Evolutionary conservation across 768 basidiomycete species (phyloP).

Genomic region (Calvatia gigantea): DNA sequence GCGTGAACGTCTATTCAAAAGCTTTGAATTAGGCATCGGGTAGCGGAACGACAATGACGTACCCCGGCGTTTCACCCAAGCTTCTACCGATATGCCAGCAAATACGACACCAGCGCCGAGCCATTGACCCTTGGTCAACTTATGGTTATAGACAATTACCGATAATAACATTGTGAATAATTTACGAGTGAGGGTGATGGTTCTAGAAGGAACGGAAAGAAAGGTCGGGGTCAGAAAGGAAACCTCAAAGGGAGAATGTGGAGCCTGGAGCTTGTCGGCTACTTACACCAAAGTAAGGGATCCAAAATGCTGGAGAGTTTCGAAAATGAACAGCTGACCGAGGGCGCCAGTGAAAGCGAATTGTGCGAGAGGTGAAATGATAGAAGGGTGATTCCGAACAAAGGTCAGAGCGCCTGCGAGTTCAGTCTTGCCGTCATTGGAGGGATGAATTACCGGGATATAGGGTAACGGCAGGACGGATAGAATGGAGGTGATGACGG

Average conservation of each 20-base stretch:
- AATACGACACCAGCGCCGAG: conserved; percentile 89
- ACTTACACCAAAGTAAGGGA: conserved; percentile 83
- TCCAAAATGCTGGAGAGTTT: conserved; percentile 89
- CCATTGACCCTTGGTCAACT: conserved; percentile 85
- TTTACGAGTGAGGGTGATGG: conserved; percentile 94
- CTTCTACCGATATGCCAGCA: conserved; percentile 92
- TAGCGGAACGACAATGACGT: conserved; percentile 17
- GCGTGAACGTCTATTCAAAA: conserved; percentile 65
- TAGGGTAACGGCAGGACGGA: conserved; percentile 72
- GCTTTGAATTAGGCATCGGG: conserved; percentile 1
- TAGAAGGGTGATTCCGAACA: conserved; percentile 71
- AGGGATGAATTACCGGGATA: conserved; percentile 80
- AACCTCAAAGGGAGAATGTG: background rate
- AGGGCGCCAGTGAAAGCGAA: conserved; percentile 90
- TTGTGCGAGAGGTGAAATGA: conserved; percentile 69
- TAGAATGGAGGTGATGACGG: conserved; percentile 65
- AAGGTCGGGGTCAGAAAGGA: conserved; percentile 2
- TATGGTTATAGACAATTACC: conserved; percentile 89
- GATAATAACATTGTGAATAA: conserved; percentile 97
- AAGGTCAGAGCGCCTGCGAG: conserved; percentile 68
- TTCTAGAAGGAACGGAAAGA: conserved; percentile 42
- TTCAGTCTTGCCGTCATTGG: conserved; percentile 55
- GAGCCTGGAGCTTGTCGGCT: no score
- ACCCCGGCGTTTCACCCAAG: conserved; percentile 88
- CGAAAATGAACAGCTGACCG: conserved; percentile 97